Base-by-base conservation (phyloP, 1,284 basidiomycete genomes). In the Sporisorium iseilematis-ciliati region DNA sequence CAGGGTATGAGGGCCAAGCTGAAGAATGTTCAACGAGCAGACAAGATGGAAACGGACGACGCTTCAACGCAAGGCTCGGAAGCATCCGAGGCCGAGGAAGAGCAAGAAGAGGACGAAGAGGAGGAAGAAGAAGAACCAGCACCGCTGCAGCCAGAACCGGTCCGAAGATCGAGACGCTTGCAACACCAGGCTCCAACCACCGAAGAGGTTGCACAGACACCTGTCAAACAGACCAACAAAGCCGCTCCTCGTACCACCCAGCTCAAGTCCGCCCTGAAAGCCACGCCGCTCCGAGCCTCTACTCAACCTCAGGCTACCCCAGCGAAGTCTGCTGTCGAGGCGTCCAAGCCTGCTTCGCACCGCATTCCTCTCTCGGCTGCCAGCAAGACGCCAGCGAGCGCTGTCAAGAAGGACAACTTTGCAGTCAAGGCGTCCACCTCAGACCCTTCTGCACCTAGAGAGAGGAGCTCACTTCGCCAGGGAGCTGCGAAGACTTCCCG, bases 401-500 rank as follows among this genome's bases (percentile, higher is more conserved):
- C 58, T 7, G 42, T 54, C 35, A 76, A 69, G 56, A 77, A 70
- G 51, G 77, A 78, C 67, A 81, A 77, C 40, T 81, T 81, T 48
- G 48, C 59, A 23, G 75, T 81, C 50, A 80, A 71, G 33, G 29
- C 65, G 7, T 53, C 68, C 45, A 51, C 56, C n/a, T 53, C 54
- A 11, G 65, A 81, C 45, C 64, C 79, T 26, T 29, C 64, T 31
- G 62, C 70, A 0, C 73, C 60, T 21, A 41, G 77, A n/a, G 73
- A 74, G n/a, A 62, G 69, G 23, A 82, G 80, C n/a, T 78, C 78
- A 10, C 69, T 84, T 35, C 78, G 83, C 21, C 81, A 83, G 41
- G 77, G 80, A 5, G 65, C 80, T 1, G 73, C 74, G 31, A 84
- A 84, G 69, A 72, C 66, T 7, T 75, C 53, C 20, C 72, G 82